Base-by-base conservation (phyloP, 2,329 filamentous ascomycete genomes). In the Hymenoscyphus repandus region DNA sequence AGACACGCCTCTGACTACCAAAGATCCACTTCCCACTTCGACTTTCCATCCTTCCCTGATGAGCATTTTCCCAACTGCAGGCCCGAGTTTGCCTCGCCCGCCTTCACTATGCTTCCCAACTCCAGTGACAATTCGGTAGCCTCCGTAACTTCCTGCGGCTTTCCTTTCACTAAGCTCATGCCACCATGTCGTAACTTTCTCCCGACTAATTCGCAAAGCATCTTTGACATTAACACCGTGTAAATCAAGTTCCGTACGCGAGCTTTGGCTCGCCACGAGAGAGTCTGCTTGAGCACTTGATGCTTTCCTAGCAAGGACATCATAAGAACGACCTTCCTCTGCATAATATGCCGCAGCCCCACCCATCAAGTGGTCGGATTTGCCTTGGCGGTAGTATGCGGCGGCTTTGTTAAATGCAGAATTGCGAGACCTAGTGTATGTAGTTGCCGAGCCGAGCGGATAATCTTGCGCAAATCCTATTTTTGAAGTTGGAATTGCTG, bases 161-260 rank as follows among this genome's bases (percentile, higher is more conserved):
- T 17, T 75, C 72, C 54, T 67, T 62, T 72, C 71, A 41, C 75
- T 74, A 63, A 91, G 86, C 1, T 87, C 87, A 7, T 80, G 72
- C 91, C 90, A 96, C 92, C 92, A 97, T 9, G 65, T 66, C 57
- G 78, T 74, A 0, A 87, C 85, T 34, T 76, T 77, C 42, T 83
- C 76, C 30, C 79, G 77, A 1, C 88, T 83, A 57, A 96, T 96
- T 2, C 88, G 76, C 30, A 90, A 82, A 1, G 87, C 92, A 66
- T 95, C 88, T 44, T 82, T 74, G 1, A 96, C 90, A 40, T 77
- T 83, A 5, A 96, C 82, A 5, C 90, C 89, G 66, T 97, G 92
- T 22, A 97, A 72, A 67, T 97, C 92, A 6, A 95, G 73, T 17
- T 76, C 72, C 1, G 69, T 73, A 1, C 66, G 53, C 0, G 75